phyloP scores from a whole-genome alignment of 2,329 filamentous ascomycete genomes.

The Thielaviopsis musarum region DNA sequence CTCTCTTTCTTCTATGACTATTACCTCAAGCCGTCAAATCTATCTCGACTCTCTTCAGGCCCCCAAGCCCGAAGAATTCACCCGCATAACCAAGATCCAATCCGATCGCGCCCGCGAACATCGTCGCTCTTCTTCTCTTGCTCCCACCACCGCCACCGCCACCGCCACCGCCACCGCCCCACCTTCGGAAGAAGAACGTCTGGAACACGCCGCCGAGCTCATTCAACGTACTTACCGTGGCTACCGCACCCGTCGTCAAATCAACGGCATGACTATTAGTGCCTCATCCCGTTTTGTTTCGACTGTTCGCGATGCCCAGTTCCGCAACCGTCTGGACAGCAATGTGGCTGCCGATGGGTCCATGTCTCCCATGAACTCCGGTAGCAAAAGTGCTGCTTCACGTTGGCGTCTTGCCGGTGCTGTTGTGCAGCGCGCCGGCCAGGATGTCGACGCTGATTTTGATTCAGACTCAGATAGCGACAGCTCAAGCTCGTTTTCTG shows the following conservation, averaged over 20 bases:
- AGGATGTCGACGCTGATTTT: slow-evolving; percentile 27
- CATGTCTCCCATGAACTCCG: slow-evolving; percentile 12
- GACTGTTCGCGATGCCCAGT: slow-evolving; percentile 41
- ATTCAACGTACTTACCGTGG: slow-evolving; percentile 64
- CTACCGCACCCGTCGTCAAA: slow-evolving; percentile 53
- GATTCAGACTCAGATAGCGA: slow-evolving; percentile 21
- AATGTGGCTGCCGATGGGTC: slow-evolving; percentile 5
- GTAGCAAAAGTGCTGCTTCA: slow-evolving; percentile 24
- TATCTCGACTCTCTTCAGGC: slow-evolving; percentile 35
- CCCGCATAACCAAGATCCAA: slow-evolving; percentile 32
- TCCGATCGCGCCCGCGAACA: slow-evolving; percentile 28
- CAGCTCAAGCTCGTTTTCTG: slow-evolving; percentile 16
- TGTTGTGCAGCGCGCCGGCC: slow-evolving; percentile 55
- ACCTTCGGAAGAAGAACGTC: neutral
- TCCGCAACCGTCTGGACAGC: slow-evolving; percentile 28
- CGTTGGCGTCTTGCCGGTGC: slow-evolving; percentile 59
- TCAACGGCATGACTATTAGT: slow-evolving; percentile 51
- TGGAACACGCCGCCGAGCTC: slow-evolving; percentile 32
- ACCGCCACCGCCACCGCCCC: neutral
- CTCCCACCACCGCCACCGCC: neutral
- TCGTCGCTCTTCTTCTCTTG: slow-evolving; percentile 1
- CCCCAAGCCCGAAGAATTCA: slow-evolving; percentile 29
- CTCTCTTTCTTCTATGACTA: neutral
- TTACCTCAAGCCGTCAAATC: slow-evolving; percentile 17
- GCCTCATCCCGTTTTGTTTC: slow-evolving; percentile 56